Conservation (phyloP, 345 rosid species). For the Turnera subulata region DNA sequence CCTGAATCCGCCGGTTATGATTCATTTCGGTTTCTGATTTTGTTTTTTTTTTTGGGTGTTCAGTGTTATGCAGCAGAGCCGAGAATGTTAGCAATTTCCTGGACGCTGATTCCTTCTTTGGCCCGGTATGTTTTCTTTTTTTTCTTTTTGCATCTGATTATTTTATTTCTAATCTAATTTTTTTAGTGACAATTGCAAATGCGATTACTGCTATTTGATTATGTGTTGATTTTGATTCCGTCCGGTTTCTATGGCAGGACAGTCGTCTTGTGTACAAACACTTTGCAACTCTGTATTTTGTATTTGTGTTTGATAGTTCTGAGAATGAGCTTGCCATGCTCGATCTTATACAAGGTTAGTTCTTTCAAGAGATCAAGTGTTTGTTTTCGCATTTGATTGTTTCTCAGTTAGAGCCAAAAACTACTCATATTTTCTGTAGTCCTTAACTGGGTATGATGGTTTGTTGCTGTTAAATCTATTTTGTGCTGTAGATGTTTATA, state of each 20-base stretch:
- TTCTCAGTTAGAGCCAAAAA: too few relatives aligned
- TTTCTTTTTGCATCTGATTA: neutral
- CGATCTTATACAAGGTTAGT: conserved; percentile 81
- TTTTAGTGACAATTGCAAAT: conserved; percentile 1
- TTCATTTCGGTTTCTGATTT: conserved; percentile 1
- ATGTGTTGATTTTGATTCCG: neutral
- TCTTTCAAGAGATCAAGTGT: neutral
- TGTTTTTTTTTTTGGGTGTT: conserved; percentile 11
- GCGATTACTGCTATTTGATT: neutral
- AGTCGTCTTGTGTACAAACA: conserved; percentile 83
- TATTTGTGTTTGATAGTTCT: conserved; percentile 72
- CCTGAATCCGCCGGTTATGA: neutral
- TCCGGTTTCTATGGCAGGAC: conserved; percentile 46
- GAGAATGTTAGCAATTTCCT: conserved; percentile 87
- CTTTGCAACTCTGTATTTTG: conserved; percentile 84
- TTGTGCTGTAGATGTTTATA: too few relatives aligned
- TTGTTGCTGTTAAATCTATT: neutral
- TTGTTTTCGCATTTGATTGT: too few relatives aligned
- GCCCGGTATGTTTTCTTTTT: conserved; percentile 51
- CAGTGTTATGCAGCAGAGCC: conserved; percentile 81
- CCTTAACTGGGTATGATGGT: neutral
- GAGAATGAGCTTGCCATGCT: conserved; percentile 98
- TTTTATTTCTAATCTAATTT: neutral
- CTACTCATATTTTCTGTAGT: too few relatives aligned
- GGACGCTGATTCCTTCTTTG: conserved; percentile 74